These are phyloP conservation scores for Pontederia paniculata DNA, from an alignment of 176 grass and related monocot species.

Conservation along the genomic window DNA sequence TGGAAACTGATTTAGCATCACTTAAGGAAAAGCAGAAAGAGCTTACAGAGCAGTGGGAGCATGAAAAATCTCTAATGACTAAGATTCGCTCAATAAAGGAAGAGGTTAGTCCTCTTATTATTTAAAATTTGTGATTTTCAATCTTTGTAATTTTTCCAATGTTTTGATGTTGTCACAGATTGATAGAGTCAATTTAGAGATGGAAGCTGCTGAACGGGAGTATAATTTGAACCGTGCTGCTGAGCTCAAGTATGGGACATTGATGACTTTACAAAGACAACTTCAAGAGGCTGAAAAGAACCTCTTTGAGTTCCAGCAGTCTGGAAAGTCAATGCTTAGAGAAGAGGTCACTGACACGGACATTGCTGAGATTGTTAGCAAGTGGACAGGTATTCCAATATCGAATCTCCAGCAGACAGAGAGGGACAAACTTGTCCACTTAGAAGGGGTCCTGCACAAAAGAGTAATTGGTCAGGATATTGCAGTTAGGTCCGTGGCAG, in stretches of 20 bases:
- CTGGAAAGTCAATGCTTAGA: constrained; percentile 73
- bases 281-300: constrained; percentile 81
- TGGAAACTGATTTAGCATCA: constrained; percentile 74
- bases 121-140: constrained; percentile 24
- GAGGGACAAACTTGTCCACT: constrained; percentile 64
- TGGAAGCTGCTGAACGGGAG: constrained; percentile 85
- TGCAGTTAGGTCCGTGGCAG: constrained; percentile 77
- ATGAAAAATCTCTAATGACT: constrained; percentile 79
- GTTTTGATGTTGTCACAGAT: constrained; percentile 34
- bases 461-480: constrained; percentile 88
- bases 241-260: constrained; percentile 84
- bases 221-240: constrained; percentile 81
- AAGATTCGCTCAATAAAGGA: constrained; percentile 81
- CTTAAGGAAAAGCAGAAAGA: constrained; percentile 74
- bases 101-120: constrained; percentile 36
- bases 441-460: constrained; percentile 90
- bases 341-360: constrained; percentile 85
- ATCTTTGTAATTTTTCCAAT: too few species aligned
- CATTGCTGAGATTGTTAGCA: constrained; percentile 89
- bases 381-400: constrained; percentile 91
- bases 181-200: constrained; percentile 94
- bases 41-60: constrained; percentile 78
- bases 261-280: constrained; percentile 66
- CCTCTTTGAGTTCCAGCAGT: constrained; percentile 70
- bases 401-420: constrained; percentile 96